Evolutionary conservation across 192 early-diverging fungal species (phyloP).

Genomic region (Rhizophagus clarus): DNA sequence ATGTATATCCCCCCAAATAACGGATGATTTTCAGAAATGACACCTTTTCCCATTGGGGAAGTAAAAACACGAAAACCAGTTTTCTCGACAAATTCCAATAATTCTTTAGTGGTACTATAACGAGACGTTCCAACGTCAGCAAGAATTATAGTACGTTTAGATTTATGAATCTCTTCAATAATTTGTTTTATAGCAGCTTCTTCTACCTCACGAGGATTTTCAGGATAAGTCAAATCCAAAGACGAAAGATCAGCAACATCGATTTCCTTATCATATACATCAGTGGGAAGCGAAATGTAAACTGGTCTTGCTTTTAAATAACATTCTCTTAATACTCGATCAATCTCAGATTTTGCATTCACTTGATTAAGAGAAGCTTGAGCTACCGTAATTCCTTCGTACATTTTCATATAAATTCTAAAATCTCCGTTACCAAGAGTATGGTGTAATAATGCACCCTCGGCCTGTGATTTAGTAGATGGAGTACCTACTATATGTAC

Average conservation of each 20-base stretch:
- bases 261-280: slow-evolving; percentile 41
- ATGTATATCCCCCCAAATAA: slow-evolving; percentile 46
- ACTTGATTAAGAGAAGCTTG: slow-evolving; percentile 35
- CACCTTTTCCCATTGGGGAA: slow-evolving; percentile 53
- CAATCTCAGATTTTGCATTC: slow-evolving; percentile 47
- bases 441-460: slow-evolving; percentile 52
- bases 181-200: slow-evolving; percentile 38
- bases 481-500: slow-evolving; percentile 57
- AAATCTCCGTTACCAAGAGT: slow-evolving; percentile 58
- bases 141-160: slow-evolving; percentile 48
- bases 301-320: slow-evolving; percentile 36
- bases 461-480: slow-evolving; percentile 45
- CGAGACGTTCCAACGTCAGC: slow-evolving; percentile 49
- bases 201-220: slow-evolving; percentile 40
- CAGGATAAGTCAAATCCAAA: slow-evolving; percentile 32
- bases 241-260: slow-evolving; percentile 21
- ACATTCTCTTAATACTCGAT: slow-evolving; percentile 42
- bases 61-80: slow-evolving; percentile 44
- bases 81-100: slow-evolving; percentile 39
- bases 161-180: slow-evolving; percentile 34
- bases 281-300: slow-evolving; percentile 51
- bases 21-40: slow-evolving; percentile 38
- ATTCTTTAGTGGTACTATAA: slow-evolving; percentile 36
- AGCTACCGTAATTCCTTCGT: slow-evolving; percentile 45
- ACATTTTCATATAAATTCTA: slow-evolving; percentile 47